Conservation (phyloP, 768 basidiomycete species). For the Cystofilobasidium ferigula region DNA sequence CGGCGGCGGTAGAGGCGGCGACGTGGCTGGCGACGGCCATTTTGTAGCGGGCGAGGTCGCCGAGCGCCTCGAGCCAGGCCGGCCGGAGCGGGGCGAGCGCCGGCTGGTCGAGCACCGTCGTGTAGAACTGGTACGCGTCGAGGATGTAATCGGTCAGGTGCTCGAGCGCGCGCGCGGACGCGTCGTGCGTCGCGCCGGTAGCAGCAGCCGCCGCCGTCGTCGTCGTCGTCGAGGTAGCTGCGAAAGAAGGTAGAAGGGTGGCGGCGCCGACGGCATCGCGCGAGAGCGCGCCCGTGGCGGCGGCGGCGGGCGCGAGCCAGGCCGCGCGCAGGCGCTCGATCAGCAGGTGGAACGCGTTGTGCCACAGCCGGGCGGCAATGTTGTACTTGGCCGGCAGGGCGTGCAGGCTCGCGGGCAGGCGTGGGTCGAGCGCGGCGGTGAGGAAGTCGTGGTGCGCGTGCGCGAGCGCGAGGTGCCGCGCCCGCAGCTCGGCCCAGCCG, state of each 20-base stretch:
- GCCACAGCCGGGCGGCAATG: slow-evolving; percentile 88
- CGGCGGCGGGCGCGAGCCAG: slow-evolving; percentile 58
- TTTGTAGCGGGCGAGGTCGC: slow-evolving; percentile 85
- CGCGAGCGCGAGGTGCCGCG: slow-evolving; percentile 76
- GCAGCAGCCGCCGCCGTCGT: neutral
- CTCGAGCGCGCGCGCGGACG: slow-evolving; percentile 56
- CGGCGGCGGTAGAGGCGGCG: slow-evolving; percentile 38
- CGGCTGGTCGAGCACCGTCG: slow-evolving; percentile 72
- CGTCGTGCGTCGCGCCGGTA: too few relatives aligned
- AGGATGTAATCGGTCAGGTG: slow-evolving; percentile 90
- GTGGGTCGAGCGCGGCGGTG: slow-evolving; percentile 69
- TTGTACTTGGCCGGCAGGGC: slow-evolving; percentile 89
- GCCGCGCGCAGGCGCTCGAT: slow-evolving; percentile 82
- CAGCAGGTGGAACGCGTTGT: slow-evolving; percentile 75
- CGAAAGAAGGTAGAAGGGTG: too few relatives aligned
- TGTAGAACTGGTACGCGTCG: slow-evolving; percentile 89
- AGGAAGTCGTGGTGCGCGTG: slow-evolving; percentile 84
- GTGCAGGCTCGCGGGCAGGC: slow-evolving; percentile 75
- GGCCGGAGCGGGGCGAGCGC: slow-evolving; percentile 57
- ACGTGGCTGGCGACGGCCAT: slow-evolving; percentile 85
- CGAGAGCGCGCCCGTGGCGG: too few relatives aligned
- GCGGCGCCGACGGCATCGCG: slow-evolving; percentile 26
- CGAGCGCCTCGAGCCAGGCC: slow-evolving; percentile 92
- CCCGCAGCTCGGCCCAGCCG: slow-evolving; percentile 41
- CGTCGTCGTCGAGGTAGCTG: neutral